Base-by-base conservation (phyloP, 2,329 filamentous ascomycete species). In the Ophiocordyceps australis region DNA sequence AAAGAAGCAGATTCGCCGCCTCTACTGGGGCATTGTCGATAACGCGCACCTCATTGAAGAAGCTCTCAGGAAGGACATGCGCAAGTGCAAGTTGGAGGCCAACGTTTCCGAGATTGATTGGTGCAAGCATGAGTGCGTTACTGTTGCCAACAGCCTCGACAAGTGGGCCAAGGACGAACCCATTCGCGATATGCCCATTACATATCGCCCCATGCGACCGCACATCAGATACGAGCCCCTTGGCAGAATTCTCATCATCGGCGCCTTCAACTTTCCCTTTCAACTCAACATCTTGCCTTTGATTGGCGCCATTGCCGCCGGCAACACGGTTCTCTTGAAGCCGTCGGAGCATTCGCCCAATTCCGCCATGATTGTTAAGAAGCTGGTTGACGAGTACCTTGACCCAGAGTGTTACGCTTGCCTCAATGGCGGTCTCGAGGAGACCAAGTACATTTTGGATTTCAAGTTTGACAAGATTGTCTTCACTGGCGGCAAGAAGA, bases 381-480 rank as follows among this genome's bases (percentile, higher is more conserved):
- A 79, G 52, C 67, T 95, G 37, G 51, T 94, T 25, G 67, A 77
- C 42, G 62, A 69, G 21, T 65, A 66, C 20, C 71, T 98, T 27
- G 89, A 95, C 46, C 67, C 71, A 2, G 66, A 70, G 11, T 74
- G 73, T 38, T 94, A 82, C 52, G 56, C 60, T 19, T 67, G 82
- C 30, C 60, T 94, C 37, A 89, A 94, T 46, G 89, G 89, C 32
- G 73, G 59, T 16, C 54, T 93, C 13, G 62, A 74, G 4, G 82
- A 93, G 59, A 83, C 78, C 4, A 81, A 78, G 23, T 73, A 72
- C 9, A 56, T 95, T 23, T 65, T 98, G 18, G 71, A 86, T 30
- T 70, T 83, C 56, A 86, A 86, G 50, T 98, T 85, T 76, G 85
- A 91, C 56, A 95, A 94, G 65, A 91, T 98, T 42, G 85, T 89